Evolutionary conservation across 2,329 filamentous ascomycete genomes (phyloP), one percentile per base, ranked within the genome.

Genomic region (Exophiala alcalophila): DNA sequence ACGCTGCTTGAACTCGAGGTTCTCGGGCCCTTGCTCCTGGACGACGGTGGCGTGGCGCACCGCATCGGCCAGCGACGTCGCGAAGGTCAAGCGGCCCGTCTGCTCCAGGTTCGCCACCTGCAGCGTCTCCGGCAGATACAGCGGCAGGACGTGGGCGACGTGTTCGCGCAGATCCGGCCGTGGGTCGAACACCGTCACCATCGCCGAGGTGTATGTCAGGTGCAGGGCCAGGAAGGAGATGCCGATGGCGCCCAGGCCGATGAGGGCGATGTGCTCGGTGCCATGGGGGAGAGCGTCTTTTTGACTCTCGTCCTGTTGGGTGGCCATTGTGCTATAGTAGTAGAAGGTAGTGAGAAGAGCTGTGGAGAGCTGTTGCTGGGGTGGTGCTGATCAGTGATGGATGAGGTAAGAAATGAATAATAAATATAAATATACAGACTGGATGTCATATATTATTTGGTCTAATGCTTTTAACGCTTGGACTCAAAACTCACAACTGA

Each of bases 1-100:
- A 0, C 55, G 54, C 25, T 64, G 62, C 50, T 81, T 81, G 58
- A 78, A 76, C 1, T 61, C 42, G 0, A 68, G 51, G 35, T 70
- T 70, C 54, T 81, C 77, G 0, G 77, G 76, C 0, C 74, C 75
- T 59, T 78, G 76, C 60, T 81, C 78, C 59, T 81, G 77, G 28
- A 81, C 62, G 35, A 80, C 74, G 28, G 68, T 61, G 1, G 74
- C 74, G 40, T 59, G 46, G 15, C 57, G 37, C 7, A 77, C 66
- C 8, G 75, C 76, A 2, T 65, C 50, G n/a, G 49, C 37, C 7
- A 64, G 47, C 3, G 61, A 60, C 5, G 55, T 50, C 29, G 62
- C 59, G 40, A 70, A 57, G 7, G 47, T 55, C n/a, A 78, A 61
- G 3, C 58, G 59, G 27, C 42, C 33, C 7, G 36, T n/a, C n/a